Percentiles rank a stretch among this genome's conserved stretches.
Evolutionary conservation across 2,329 filamentous ascomycete genomes (phyloP).

Genomic region (Calonectria ilicicola): DNA sequence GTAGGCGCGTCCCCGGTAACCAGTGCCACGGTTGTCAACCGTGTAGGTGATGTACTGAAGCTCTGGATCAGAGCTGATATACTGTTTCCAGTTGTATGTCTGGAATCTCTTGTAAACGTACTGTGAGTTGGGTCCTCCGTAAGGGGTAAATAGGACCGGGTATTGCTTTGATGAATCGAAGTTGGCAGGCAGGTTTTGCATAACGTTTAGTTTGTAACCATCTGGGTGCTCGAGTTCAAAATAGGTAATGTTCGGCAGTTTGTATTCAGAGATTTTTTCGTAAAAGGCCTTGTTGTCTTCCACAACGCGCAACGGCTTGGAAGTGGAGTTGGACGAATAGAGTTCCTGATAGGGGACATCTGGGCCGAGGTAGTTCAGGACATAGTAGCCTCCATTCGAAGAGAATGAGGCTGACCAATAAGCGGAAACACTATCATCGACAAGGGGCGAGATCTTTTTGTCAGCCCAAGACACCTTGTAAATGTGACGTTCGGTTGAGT

Average conservation of each 20-base stretch:
- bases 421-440: conserved; percentile 69
- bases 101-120: conserved; percentile 69
- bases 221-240: conserved; percentile 72
- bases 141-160: conserved; percentile 74
- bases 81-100: conserved; percentile 68
- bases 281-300: conserved; percentile 70
- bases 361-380: conserved; percentile 73
- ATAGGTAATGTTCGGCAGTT: conserved; percentile 73
- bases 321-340: conserved; percentile 66
- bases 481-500: conserved; percentile 75
- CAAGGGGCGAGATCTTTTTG: conserved; percentile 67
- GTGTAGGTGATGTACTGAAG: conserved; percentile 76
- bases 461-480: conserved; percentile 73
- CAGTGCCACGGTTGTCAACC: conserved; percentile 77
- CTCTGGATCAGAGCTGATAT: conserved; percentile 75
- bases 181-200: conserved; percentile 73
- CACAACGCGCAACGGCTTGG: conserved; percentile 66
- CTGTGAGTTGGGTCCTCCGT: conserved; percentile 75
- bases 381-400: conserved; percentile 70
- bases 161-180: conserved; percentile 74
- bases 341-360: conserved; percentile 78
- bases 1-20: conserved; percentile 72
- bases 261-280: conserved; percentile 68
- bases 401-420: conserved; percentile 77
- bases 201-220: conserved; percentile 72